Base-by-base conservation (phyloP, 805 yeast species). In the Torulaspora franciscae region DNA sequence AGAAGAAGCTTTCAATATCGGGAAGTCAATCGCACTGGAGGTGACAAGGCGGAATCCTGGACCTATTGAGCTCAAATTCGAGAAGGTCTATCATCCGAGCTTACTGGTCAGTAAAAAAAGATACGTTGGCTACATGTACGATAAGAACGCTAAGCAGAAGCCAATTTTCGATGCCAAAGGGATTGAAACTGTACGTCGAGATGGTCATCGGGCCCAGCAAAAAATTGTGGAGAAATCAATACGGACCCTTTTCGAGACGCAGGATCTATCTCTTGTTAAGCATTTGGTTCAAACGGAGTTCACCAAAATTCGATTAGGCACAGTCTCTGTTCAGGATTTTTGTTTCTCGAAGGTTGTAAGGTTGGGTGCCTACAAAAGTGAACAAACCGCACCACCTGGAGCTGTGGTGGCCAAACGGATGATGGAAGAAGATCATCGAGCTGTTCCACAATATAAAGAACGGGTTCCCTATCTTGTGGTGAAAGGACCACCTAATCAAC, bases 161-260 rank as follows among this genome's bases (percentile, higher is more conserved):
- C 87, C 96, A 0, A 73, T 65, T 27, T 89, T 93, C 62, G 98
- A 93, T 68, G 97, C 99, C 0, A 93, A 93, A 54, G 99, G 99
- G 1, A 89, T 88, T 9, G 99, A 93, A 59, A 93, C 98, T 0
- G 86, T 93, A 0, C 67, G 99, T 51, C 69, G 99, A 51, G 99
- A 93, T 65, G 98, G 98, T 0, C 84, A 90, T 22, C 95, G 95
- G 0, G 95, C 96, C 0, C 95, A 86, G 52, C 95, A 81, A 64
- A 81, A 82, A 52, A 80, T 93, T 14, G 81, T 86, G 25, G 95
- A 87, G 49, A 77, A 79, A 46, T 66, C 84, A 0, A 65, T 93
- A 3, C 68, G 84, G 28, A 70, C 79, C 0, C 64, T 93, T 2
- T 93, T 93, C 61, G 85, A 82, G 9, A 76, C 90, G 0, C 66